A percentile compares a stretch with the other conserved stretches of the same genome.
phyloP scores from a whole-genome alignment of 139 green algal species.

The Spirogloea muscicola region DNA sequence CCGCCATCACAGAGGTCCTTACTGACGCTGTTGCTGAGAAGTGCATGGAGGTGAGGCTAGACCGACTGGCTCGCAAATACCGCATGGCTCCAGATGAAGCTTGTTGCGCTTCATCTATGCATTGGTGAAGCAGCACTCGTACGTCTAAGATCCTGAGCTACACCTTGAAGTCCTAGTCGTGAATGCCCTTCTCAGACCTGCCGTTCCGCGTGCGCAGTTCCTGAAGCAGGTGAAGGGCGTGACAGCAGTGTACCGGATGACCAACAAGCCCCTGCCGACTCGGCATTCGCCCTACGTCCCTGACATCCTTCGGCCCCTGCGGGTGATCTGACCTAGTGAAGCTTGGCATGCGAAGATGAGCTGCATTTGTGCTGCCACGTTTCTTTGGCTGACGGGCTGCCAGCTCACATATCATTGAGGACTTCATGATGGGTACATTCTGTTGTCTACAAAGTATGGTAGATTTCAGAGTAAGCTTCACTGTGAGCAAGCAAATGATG shows the following conservation, averaged over 20 bases:
- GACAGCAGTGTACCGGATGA: slow-evolving; percentile 90
- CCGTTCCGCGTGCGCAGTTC: slow-evolving; percentile 26
- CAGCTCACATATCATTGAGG: neutral
- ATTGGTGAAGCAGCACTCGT: neutral
- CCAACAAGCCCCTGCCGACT: slow-evolving; percentile 69
- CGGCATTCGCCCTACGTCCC: slow-evolving; percentile 77
- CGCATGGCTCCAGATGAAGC: neutral
- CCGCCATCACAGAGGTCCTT: slow-evolving; percentile 12
- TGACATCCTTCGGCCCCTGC: slow-evolving; percentile 56
- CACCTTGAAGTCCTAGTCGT: neutral
- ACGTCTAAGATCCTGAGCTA: neutral
- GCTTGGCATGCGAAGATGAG: neutral
- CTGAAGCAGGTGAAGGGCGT: slow-evolving; percentile 86
- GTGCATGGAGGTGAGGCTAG: slow-evolving; percentile 33
- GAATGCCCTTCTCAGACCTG: neutral
- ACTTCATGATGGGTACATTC: slow-evolving; percentile 11
- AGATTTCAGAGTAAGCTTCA: no score
- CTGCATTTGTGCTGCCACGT: neutral
- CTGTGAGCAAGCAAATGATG: neutral
- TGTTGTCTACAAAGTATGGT: no score
- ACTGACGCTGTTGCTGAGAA: slow-evolving; percentile 33
- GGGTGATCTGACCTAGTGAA: slow-evolving; percentile 26
- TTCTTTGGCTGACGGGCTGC: neutral
- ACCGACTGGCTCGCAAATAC: neutral
- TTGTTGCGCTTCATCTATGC: neutral